These are phyloP conservation scores for Solanum sparsipilum DNA, from an alignment of 257 asterid species.

Conservation along the genomic window DNA sequence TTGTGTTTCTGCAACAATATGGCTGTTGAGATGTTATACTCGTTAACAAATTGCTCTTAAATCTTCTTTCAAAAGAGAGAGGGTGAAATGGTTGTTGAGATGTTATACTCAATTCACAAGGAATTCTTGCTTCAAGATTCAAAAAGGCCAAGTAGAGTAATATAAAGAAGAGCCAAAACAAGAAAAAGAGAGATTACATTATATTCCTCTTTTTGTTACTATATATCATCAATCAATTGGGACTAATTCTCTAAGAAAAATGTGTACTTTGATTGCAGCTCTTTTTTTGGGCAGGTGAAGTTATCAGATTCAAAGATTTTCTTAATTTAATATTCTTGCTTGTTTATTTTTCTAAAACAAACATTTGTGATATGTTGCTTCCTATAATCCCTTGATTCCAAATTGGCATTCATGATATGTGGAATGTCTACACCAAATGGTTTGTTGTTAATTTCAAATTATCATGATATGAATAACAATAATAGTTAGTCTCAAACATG, in stretches of 20 bases:
- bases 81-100: neutral
- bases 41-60: neutral
- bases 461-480: no score
- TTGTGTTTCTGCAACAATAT: neutral
- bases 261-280: neutral
- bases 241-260: neutral
- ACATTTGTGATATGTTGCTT: no score
- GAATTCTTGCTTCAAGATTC: neutral
- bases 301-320: neutral
- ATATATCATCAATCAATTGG: neutral
- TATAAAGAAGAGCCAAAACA: neutral
- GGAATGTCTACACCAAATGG: no score
- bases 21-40: neutral
- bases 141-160: neutral
- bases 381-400: no score
- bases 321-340: no score
- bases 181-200: neutral
- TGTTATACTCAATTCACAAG: neutral
- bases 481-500: no score
- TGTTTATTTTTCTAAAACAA: no score
- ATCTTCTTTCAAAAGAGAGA: neutral
- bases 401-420: no score
- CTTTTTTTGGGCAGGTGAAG: neutral
- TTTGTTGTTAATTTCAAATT: neutral
- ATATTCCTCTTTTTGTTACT: neutral